These are phyloP conservation scores for Saturnispora sekii DNA, from an alignment of 805 yeast species.

Conservation along the genomic window DNA sequence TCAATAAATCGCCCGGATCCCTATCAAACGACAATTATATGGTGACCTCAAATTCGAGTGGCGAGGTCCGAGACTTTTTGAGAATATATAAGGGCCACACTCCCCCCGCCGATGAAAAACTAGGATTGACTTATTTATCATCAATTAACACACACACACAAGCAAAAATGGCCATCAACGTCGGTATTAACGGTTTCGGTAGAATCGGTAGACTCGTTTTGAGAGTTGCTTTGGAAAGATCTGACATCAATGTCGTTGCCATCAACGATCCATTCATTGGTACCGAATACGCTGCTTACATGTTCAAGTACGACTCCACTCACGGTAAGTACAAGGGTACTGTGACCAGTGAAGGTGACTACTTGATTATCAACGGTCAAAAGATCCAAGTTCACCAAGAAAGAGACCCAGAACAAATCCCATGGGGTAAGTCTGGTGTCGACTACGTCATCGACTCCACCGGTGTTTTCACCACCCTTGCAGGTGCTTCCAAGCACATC, in stretches of 20 bases:
- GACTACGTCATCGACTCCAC: conserved; percentile 88
- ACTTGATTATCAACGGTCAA: conserved; percentile 60
- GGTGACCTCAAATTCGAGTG: conserved; percentile 4
- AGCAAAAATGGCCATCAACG: conserved; percentile 45
- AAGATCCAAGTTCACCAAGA: conserved; percentile 63
- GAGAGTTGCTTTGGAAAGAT: conserved; percentile 68
- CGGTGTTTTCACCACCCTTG: conserved; percentile 82
- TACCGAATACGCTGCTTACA: conserved; percentile 86
- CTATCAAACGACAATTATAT: neutral
- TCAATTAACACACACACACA: conserved; percentile 4
- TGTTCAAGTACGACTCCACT: conserved; percentile 93
- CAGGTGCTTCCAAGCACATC: conserved; percentile 75
- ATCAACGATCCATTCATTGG: conserved; percentile 88
- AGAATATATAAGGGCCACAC: neutral
- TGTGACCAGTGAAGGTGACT: conserved; percentile 47
- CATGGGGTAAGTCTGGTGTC: conserved; percentile 80
- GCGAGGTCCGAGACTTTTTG: conserved; percentile 4
- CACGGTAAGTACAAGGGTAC: conserved; percentile 80
- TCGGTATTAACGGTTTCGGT: conserved; percentile 94
- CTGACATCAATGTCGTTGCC: conserved; percentile 74
- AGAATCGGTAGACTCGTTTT: conserved; percentile 87
- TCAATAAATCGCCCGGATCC: too few relatives aligned
- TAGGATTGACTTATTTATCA: neutral
- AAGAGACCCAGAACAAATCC: conserved; percentile 76
- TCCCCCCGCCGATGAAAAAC: neutral